phyloP scores from a whole-genome alignment of 306 rosid genomes.

The Aeschynomene evenia region DNA sequence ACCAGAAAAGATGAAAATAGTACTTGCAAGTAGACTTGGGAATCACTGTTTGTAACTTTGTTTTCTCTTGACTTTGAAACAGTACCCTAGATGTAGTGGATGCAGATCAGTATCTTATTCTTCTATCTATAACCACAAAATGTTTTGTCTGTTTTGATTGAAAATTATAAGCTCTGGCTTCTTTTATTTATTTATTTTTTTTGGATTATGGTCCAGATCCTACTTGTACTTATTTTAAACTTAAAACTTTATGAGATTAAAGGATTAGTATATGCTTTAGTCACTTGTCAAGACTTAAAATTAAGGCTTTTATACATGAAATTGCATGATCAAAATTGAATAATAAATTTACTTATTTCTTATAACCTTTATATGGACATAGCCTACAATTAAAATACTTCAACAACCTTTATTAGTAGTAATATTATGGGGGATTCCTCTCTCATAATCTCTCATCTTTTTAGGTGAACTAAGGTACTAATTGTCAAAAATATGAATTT shows the following conservation, averaged over 20 bases:
- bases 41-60: constrained; percentile 1
- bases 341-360: not conserved
- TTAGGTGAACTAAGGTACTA: no score
- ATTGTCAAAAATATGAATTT: no score
- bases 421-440: constrained; percentile 2
- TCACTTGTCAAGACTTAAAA: not conserved
- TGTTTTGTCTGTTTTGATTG: constrained; percentile 11
- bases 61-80: constrained; percentile 25
- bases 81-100: constrained; percentile 24
- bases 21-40: constrained; percentile 16
- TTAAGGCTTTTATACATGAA: not conserved
- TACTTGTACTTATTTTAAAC: not conserved
- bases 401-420: not conserved
- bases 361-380: not conserved
- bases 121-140: not conserved
- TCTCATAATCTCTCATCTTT: not conserved
- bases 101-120: constrained; percentile 29
- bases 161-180: constrained; percentile 4
- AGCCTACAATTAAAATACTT: not conserved
- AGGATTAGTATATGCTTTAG: not conserved
- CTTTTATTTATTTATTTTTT: no score
- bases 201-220: constrained; percentile 22
- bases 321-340: not conserved
- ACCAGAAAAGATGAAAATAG: constrained; percentile 25
- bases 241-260: not conserved